Evolutionary conservation across 495 filamentous ascomycete species (phyloP).

Genomic region (Aspergillus bertholletiae): DNA sequence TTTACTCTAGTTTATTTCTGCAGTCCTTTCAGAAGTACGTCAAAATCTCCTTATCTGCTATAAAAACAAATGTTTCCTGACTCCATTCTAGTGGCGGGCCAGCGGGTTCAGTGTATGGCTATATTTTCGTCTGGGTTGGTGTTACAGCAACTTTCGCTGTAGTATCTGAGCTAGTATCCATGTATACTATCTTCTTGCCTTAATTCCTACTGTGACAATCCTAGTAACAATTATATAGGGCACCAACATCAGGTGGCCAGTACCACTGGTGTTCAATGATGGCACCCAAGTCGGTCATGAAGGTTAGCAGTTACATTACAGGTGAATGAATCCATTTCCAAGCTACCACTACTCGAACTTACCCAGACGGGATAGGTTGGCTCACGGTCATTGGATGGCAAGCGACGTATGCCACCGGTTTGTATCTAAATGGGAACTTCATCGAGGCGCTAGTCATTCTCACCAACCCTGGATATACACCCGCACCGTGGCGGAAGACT

Average conservation of each 20-base stretch:
- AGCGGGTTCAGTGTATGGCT: constrained; percentile 50
- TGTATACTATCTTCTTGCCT: too few species aligned
- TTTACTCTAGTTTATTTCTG: constrained; percentile 24
- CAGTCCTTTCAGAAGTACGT: constrained; percentile 35
- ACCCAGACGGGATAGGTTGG: constrained; percentile 42
- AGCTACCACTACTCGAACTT: too few species aligned
- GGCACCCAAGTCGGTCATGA: constrained; percentile 33
- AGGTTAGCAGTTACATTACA: constrained; percentile 47
- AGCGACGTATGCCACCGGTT: constrained; percentile 33
- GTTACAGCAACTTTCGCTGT: constrained; percentile 26
- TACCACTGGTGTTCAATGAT: constrained; percentile 54
- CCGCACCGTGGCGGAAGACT: constrained; percentile 38
- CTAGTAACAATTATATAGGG: too few species aligned
- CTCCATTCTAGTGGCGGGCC: constrained; percentile 40
- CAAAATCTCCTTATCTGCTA: neutral
- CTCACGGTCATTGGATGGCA: constrained; percentile 45
- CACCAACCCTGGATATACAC: constrained; percentile 32
- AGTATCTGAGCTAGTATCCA: constrained; percentile 40
- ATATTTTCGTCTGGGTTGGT: constrained; percentile 46
- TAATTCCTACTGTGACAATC: too few species aligned
- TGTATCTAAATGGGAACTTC: constrained; percentile 36
- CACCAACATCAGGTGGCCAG: constrained; percentile 48
- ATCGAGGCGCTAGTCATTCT: constrained; percentile 40
- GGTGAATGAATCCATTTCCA: too few species aligned
- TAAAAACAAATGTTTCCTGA: neutral